A percentile compares a stretch with the other conserved stretches of the same genome.
These are phyloP conservation scores for Talaromyces sp. DNA, from an alignment of 2,329 filamentous ascomycete genomes.

Conservation along the genomic window DNA sequence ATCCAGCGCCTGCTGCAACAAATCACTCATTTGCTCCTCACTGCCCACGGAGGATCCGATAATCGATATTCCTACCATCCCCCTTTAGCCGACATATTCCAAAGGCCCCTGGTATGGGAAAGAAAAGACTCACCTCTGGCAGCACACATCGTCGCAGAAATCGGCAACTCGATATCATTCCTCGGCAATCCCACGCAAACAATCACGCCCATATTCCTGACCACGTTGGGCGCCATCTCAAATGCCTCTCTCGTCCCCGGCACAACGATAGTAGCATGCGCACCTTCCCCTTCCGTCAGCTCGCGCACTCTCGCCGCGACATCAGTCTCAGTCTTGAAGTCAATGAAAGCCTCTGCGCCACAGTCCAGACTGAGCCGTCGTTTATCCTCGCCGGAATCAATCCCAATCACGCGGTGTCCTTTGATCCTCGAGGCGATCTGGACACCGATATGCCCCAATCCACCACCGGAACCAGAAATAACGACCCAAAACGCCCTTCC, in stretches of 20 bases:
- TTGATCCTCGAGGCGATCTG: not conserved
- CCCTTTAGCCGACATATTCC: not conserved
- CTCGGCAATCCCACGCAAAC: conserved; percentile 11
- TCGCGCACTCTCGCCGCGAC: not conserved
- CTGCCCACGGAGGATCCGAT: not conserved
- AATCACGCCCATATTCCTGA: not conserved
- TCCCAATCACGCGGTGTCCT: conserved; percentile 8
- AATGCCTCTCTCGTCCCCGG: not conserved
- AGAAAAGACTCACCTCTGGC: not conserved
- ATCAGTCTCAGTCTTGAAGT: not conserved
- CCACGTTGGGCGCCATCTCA: not conserved
- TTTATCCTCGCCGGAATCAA: conserved; percentile 9
- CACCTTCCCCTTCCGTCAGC: not conserved
- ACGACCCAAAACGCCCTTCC: not conserved
- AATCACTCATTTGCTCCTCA: not conserved
- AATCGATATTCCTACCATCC: not conserved
- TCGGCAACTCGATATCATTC: not conserved
- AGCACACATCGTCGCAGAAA: not conserved
- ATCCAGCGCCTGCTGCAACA: not conserved
- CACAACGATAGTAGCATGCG: conserved; percentile 1
- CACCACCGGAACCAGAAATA: conserved; percentile 8
- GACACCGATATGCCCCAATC: conserved; percentile 5
- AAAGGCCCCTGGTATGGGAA: too few species aligned
- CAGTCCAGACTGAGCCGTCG: not conserved
- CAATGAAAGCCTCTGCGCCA: conserved; percentile 1